Base-by-base conservation (phyloP, 2,329 filamentous ascomycete species). In the Paecilomyces formosus region DNA sequence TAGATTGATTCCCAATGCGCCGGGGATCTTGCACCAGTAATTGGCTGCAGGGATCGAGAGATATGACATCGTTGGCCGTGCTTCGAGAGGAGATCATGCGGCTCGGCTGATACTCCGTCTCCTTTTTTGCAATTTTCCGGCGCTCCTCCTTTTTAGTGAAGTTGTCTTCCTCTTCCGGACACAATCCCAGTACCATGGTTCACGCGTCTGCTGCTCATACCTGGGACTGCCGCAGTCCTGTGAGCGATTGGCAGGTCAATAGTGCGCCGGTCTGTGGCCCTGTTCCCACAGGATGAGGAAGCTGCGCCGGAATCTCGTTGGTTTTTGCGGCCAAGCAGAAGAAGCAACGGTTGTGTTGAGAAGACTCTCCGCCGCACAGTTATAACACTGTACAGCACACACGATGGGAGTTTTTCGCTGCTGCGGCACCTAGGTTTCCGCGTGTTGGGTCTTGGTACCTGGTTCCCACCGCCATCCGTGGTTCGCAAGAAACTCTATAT, bases 401-500 rank as follows among this genome's bases (percentile, higher is more conserved):
- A 52, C 49, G 26, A 45, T 45, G 39, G 39, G 39, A 52, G 21
- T 15, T 52, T 28, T 45, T 21, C 39, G 39, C 50, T 52, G 18
- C 50, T 52, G 50, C 26, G 50, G 50, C 50, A 52, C 26, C 50
- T 28, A 52, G 50, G 50, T 15, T 52, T 24, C 21, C 50, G 50
- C 50, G 50, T 52, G 50, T 52, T 52, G 50, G 50, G 50, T 52
- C 26, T 52, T 52, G 50, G 50, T 28, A 24, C 50, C 21, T 28
- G 50, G 50, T 52, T 18, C 12, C 50, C 50, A 52, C 50, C 26
- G 15, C 56, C 59, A 64, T 66, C 71, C 70, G 66, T 73, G 71
- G 71, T 64, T 72, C 71, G 64, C 62, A 53, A 54, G 60, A 68
- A 71, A 72, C 69, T 71, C 66, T 70, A 69, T 65, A 65, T 64